Evolutionary conservation across 2,329 filamentous ascomycete genomes (phyloP), one percentile per base, ranked within the genome.

Genomic region (Lecanosticta acicola): DNA sequence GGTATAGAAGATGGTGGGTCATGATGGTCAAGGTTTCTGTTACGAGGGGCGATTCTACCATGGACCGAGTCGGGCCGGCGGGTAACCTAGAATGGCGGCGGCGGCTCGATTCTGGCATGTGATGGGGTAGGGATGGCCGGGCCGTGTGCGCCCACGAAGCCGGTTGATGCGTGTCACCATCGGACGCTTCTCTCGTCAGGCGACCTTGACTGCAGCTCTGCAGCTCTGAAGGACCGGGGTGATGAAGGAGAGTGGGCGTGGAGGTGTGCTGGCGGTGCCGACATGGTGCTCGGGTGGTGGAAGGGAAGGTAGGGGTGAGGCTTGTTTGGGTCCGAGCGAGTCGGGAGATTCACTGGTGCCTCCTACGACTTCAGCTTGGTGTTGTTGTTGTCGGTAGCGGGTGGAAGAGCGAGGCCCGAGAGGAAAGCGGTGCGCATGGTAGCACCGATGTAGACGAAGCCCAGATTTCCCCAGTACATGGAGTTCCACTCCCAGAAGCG

Each of bases 381-480:
- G 26, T 21, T 39, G 9, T 13, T 32, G 1, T 34, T 36, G 18
- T n/a, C n/a, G n/a, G n/a, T n/a, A n/a, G 10, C 18, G 14, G 8
- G 11, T 34, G 48, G 43, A 41, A 60, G 48, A 3, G 63, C 65
- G 10, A 66, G n/a, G 4, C 63, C 64, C 14, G 60, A 45, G 32
- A 67, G 46, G 45, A 67, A 67, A 18, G 54, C 54, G 17, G 50
- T 59, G 33, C 64, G 52, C 46, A 63, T 56, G 11, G 51, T 48
- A 7, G 64, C 64, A 7, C 64, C 65, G 3, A 64, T 53, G 37
- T 67, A 67, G 17, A 67, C 65, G 45, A 67, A 67, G 2, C 61
- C 64, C 11, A 51, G 47, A 45, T 65, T 65, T 3, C 64, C 64
- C 60, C 60, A 64, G 40, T 62, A 59, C 54, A 69, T 64, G 5